Percentiles rank a stretch among this genome's conserved stretches.
These are phyloP conservation scores for Penicillium samsonianum DNA, from an alignment of 495 filamentous ascomycete species.

Conservation along the genomic window DNA sequence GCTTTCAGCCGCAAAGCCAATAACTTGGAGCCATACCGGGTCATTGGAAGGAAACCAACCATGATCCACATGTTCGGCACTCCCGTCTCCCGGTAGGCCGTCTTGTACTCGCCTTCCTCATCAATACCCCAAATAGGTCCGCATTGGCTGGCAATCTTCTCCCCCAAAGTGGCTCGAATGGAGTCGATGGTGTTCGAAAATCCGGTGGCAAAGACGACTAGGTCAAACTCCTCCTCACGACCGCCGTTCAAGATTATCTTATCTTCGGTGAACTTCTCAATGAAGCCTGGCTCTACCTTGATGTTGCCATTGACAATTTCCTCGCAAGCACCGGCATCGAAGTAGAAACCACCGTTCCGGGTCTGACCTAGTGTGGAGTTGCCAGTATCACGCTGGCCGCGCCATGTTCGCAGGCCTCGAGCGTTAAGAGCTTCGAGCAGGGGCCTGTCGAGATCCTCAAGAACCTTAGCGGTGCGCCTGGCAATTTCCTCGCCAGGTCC, in stretches of 20 bases:
- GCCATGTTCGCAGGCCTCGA: conserved; percentile 26
- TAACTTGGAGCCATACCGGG: conserved; percentile 24
- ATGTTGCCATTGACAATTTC: conserved; percentile 70
- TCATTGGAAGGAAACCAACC: conserved; percentile 27
- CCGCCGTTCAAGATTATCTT: conserved; percentile 60
- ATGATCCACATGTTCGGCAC: conserved; percentile 30
- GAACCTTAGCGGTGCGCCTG: conserved; percentile 16
- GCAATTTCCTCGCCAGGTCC: conserved; percentile 20
- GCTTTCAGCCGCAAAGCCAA: conserved; percentile 28
- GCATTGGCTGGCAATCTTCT: conserved; percentile 58
- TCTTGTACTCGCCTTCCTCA: conserved; percentile 66
- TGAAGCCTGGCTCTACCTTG: conserved; percentile 60
- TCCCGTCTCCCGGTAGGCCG: conserved; percentile 62
- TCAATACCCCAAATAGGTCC: conserved; percentile 74
- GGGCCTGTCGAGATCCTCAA: conserved; percentile 21
- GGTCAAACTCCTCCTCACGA: conserved; percentile 61
- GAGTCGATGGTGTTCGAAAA: conserved; percentile 55
- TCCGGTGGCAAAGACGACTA: conserved; percentile 74
- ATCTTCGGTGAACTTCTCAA: conserved; percentile 23
- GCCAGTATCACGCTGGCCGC: conserved; percentile 30
- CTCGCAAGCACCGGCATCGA: conserved; percentile 63
- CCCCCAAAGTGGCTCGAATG: conserved; percentile 56
- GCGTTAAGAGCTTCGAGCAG: conserved; percentile 23
- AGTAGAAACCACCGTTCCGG: conserved; percentile 68
- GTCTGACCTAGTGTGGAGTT: conserved; percentile 32